Base-by-base conservation (phyloP, 2,329 filamentous ascomycete species). In the Herpotrichia juniperi region DNA sequence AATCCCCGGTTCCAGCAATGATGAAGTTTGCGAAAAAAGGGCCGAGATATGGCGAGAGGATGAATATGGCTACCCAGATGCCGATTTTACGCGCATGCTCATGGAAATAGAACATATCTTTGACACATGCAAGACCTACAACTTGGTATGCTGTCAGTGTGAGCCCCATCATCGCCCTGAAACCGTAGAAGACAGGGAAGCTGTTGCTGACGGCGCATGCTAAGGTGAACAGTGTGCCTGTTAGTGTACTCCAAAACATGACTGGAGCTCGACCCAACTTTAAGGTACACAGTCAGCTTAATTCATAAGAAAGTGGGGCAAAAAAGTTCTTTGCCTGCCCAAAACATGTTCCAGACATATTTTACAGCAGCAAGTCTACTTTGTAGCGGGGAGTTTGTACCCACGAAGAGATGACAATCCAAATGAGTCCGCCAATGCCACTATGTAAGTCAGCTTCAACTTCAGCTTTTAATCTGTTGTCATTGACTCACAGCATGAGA, bases 401-500 rank as follows among this genome's bases (percentile, higher is more conserved):
- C 44, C 57, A 64, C 1, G 56, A 55, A 1, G 44, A 48, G 2
- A 54, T 37, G 34, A 48, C 52, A 32, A 67, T 67, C 62, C 59
- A 66, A 25, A 59, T 54, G 16, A 59, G 57, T 69, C 76, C 76
- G 64, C 56, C 76, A 10, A 74, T 68, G 12, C 72, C 74, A 17
- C 62, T 62, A 14, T 21, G 1, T 0, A 22, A 9, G 25, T 61
- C 30, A 56, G 46, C 25, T 24, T 25, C 35, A 12, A 17, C 4
- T 28, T 28, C 17, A n/a, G 19, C 22, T 32, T 3, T 17, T 9
- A 40, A 12, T 7, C 16, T 4, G 11, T 34, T 32, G 17, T 16
- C 25, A 45, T 43, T 19, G 16, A 54, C 70, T 53, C 60, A 77
- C 75, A 81, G 69, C 72, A 80, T 80, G 54, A 83, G 81, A 1